Base-by-base conservation (phyloP, 352 stramenopile species). In the Pythium guiyangense region DNA sequence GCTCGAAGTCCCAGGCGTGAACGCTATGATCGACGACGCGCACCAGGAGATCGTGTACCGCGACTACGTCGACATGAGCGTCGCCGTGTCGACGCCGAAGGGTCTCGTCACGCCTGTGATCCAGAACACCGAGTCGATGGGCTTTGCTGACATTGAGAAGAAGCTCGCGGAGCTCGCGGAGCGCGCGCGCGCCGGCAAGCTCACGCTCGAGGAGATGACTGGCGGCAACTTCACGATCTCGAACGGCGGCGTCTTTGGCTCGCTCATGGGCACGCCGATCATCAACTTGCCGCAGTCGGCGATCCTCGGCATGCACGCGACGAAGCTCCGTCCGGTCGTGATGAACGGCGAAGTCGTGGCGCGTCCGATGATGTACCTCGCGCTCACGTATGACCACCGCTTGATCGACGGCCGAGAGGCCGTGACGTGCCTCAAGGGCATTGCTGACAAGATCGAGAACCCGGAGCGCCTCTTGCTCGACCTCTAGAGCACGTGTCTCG, bases 321-420 rank as follows among this genome's bases (percentile, higher is more conserved):
- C 96, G 49, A 99, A 99, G 81, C 97, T 98, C 89, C 83, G 97
- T 49, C 83, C 96, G 12, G 94, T 98, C 0, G 97, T 99, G 29
- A 77, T 86, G 46, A 84, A 94, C 72, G 97, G 96, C 42, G 77
- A 99, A 70, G 90, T 99, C 50, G 94, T 98, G 29, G 94, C 96
- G 10, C 74, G 97, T 45, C 97, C 97, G 31, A 99, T 99, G 96
- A 99, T 99, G 97, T 99, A 99, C 79, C 76, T 99, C 47, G 97
- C 97, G 44, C 85, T 99, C 52, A 99, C 96, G 54, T 99, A 99
- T 77, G 97, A 99, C 85, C 97, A 99, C 86, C 90, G 97, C 55
- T 78, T 99, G 49, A 97, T 99, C 58, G 97, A 99, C 70, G 97
- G 97, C 35, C 94, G 96, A 62, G 97, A 99, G 80, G 96, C 95